Evolutionary conservation across 2,329 filamentous ascomycete species (phyloP).

Genomic region (Xylaria sp.): DNA sequence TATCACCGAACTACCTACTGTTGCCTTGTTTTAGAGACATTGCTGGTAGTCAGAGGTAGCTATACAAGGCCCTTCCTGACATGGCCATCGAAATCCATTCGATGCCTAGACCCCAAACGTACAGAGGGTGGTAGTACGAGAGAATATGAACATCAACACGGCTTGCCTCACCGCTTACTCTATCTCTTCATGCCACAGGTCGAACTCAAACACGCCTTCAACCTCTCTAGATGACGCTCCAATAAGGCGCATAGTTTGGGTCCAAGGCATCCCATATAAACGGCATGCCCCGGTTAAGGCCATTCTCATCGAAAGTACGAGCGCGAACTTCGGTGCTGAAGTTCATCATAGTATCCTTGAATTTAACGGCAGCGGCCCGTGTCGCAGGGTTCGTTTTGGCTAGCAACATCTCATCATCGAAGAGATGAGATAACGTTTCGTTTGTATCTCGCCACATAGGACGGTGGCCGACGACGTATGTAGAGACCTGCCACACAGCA

Average conservation of each 20-base stretch:
- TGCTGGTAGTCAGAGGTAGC: neutral
- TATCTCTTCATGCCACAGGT: neutral
- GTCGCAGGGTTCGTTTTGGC: constrained; percentile 49
- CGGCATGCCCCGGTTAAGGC: constrained; percentile 59
- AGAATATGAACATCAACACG: neutral
- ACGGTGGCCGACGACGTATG: constrained; percentile 55
- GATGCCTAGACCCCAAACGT: neutral
- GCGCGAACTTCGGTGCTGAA: constrained; percentile 53
- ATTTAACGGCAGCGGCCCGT: constrained; percentile 50
- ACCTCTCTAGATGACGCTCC: constrained; percentile 25
- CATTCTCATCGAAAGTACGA: constrained; percentile 54
- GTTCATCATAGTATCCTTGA: constrained; percentile 52
- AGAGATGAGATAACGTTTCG: constrained; percentile 56
- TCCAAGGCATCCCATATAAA: constrained; percentile 53
- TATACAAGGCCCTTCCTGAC: neutral
- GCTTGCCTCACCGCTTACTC: neutral
- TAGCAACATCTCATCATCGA: constrained; percentile 52
- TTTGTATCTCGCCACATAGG: constrained; percentile 52
- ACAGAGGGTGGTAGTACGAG: neutral
- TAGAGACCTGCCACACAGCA: constrained; percentile 52
- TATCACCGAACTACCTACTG: no score
- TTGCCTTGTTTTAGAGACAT: neutral
- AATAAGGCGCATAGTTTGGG: constrained; percentile 30
- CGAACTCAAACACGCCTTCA: neutral
- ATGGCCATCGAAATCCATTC: neutral